Conservation (phyloP, 2,329 filamentous ascomycete species). For the Arthroderma uncinatum region DNA sequence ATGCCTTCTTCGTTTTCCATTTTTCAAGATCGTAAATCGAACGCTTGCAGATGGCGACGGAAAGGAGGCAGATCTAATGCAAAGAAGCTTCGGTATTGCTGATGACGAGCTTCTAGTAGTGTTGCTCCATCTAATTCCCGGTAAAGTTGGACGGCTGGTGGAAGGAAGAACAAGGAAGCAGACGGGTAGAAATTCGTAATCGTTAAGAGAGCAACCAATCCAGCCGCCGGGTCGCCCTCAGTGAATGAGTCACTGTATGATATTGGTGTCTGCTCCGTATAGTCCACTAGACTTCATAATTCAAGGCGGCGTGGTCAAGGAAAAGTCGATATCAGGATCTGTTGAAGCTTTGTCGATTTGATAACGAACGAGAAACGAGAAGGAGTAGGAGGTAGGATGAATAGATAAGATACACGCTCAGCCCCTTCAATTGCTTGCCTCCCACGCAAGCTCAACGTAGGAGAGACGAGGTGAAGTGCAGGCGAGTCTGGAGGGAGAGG, state of each 20-base stretch:
- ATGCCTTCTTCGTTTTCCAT: conserved; percentile 43
- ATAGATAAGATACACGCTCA: not conserved
- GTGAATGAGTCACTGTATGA: not conserved
- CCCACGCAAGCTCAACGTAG: conserved; percentile 9
- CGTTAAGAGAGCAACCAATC: too few relatives aligned
- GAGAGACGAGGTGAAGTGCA: conserved; percentile 1
- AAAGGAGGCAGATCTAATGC: not conserved
- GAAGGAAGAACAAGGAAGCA: not conserved
- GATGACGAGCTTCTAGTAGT: not conserved
- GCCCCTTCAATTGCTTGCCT: not conserved
- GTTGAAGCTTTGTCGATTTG: not conserved
- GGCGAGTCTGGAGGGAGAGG: conserved; percentile 15
- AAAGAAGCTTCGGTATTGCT: not conserved
- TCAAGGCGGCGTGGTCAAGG: not conserved
- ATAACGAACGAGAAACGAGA: not conserved
- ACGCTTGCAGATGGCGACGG: not conserved
- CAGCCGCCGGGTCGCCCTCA: not conserved
- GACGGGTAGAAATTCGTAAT: not conserved
- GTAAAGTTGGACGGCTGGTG: not conserved
- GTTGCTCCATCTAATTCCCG: not conserved
- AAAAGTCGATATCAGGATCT: not conserved
- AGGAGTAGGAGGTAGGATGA: too few relatives aligned
- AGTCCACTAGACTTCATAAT: not conserved
- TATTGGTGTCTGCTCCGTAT: not conserved
- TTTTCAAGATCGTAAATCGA: not conserved